Evolutionary conservation across 192 early-diverging fungal genomes (phyloP).

Genomic region (Phlyctochytrium arcticum): DNA sequence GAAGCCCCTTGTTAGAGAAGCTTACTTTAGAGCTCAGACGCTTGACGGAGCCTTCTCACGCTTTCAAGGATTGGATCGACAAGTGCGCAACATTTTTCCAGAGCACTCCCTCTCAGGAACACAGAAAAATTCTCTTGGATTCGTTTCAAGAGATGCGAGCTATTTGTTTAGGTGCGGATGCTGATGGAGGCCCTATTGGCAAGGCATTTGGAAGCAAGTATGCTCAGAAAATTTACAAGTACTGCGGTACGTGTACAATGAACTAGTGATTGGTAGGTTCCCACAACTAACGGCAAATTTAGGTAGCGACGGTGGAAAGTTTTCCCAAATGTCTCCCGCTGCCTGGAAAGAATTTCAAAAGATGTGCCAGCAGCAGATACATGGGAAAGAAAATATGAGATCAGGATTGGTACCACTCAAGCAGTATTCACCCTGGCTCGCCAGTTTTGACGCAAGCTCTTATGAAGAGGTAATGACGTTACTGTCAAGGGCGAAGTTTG

Average conservation of each 20-base stretch:
- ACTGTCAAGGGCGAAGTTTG: not conserved
- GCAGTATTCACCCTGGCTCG: constrained; percentile 66
- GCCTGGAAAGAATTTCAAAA: constrained; percentile 44
- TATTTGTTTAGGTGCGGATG: constrained; percentile 40
- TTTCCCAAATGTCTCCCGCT: constrained; percentile 35
- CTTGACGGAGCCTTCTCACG: constrained; percentile 64
- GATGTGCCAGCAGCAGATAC: constrained; percentile 42
- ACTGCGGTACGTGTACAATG: constrained; percentile 29
- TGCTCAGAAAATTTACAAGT: constrained; percentile 31
- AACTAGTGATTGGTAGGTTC: no score
- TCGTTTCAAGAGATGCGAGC: constrained; percentile 52
- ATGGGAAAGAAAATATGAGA: constrained; percentile 28
- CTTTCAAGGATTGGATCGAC: constrained; percentile 66
- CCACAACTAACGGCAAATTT: not conserved
- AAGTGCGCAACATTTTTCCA: constrained; percentile 23
- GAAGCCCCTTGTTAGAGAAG: constrained; percentile 47
- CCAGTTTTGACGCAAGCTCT: constrained; percentile 15
- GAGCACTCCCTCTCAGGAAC: constrained; percentile 23
- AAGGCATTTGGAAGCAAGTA: constrained; percentile 37
- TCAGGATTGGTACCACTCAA: constrained; percentile 44
- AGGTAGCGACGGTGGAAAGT: constrained; percentile 51
- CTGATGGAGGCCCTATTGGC: constrained; percentile 8
- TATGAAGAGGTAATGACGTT: constrained; percentile 18
- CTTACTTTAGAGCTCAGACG: constrained; percentile 63
- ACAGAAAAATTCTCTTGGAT: constrained; percentile 23